Evolutionary conservation across 2,329 filamentous ascomycete species (phyloP).

Genomic region (Aspergillus glaucus): DNA sequence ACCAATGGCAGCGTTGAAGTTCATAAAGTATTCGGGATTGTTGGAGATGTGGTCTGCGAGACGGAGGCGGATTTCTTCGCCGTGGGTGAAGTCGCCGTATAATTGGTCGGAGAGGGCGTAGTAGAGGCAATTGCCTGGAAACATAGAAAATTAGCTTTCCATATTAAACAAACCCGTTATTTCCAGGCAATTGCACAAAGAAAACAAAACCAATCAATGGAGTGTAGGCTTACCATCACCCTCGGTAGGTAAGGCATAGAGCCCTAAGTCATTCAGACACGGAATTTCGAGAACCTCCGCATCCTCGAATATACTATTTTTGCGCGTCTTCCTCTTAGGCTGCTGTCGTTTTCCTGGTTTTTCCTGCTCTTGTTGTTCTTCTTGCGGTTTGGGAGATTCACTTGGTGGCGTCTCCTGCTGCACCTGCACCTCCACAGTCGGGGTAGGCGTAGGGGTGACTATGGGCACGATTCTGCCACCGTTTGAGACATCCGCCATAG

Average conservation of each 20-base stretch:
- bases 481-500: slow-evolving; percentile 34
- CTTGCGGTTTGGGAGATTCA: slow-evolving; percentile 10
- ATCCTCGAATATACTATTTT: slow-evolving; percentile 13
- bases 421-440: slow-evolving; percentile 7
- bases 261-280: slow-evolving; percentile 47
- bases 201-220: not conserved
- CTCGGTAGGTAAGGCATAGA: slow-evolving; percentile 54
- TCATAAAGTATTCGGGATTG: slow-evolving; percentile 57
- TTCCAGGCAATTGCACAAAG: not conserved
- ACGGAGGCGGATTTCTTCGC: slow-evolving; percentile 52
- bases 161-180: slow-evolving; percentile 4
- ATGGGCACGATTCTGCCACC: slow-evolving; percentile 40
- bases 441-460: slow-evolving; percentile 23
- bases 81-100: slow-evolving; percentile 54
- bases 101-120: slow-evolving; percentile 62
- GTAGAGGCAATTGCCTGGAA: slow-evolving; percentile 63
- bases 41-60: slow-evolving; percentile 58
- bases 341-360: not conserved
- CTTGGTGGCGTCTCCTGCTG: slow-evolving; percentile 5
- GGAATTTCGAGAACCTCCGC: slow-evolving; percentile 32
- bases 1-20: slow-evolving; percentile 54
- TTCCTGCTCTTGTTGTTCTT: not conserved
- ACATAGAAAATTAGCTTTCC: slow-evolving; percentile 10
- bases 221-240: slow-evolving; percentile 53
- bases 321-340: slow-evolving; percentile 8